Percentiles rank a stretch among this genome's conserved stretches.
Conservation (phyloP, 2,329 filamentous ascomycete genomes). For the Karstenula rhodostoma region DNA sequence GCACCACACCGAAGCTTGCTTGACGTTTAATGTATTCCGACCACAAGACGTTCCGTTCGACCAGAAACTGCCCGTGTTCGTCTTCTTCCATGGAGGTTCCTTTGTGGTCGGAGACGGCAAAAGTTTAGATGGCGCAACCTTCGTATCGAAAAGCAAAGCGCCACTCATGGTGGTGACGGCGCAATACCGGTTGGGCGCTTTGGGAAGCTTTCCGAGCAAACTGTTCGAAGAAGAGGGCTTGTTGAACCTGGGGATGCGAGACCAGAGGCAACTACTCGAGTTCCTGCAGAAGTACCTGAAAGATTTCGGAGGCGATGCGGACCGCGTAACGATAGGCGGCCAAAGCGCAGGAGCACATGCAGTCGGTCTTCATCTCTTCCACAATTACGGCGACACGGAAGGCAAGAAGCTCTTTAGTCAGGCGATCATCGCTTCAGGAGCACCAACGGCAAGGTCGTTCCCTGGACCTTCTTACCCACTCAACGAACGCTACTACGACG, state of each 20-base stretch:
- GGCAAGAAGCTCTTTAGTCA: slow-evolving; percentile 43
- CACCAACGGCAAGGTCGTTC: slow-evolving; percentile 47
- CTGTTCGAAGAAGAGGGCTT: slow-evolving; percentile 45
- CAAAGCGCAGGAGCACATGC: slow-evolving; percentile 51
- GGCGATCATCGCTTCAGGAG: slow-evolving; percentile 45
- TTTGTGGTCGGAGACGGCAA: slow-evolving; percentile 41
- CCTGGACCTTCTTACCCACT: slow-evolving; percentile 42
- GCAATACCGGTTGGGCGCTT: slow-evolving; percentile 46
- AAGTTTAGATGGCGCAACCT: slow-evolving; percentile 45
- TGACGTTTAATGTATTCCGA: slow-evolving; percentile 44
- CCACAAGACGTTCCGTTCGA: slow-evolving; percentile 35
- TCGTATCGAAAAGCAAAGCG: slow-evolving; percentile 40
- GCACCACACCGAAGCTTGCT: slow-evolving; percentile 44
- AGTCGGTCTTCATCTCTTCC: slow-evolving; percentile 47
- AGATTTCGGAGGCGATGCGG: slow-evolving; percentile 50
- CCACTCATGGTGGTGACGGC: slow-evolving; percentile 46
- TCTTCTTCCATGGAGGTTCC: slow-evolving; percentile 42
- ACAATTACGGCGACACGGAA: slow-evolving; percentile 44
- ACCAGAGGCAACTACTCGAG: slow-evolving; percentile 43
- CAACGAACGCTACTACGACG: slow-evolving; percentile 38
- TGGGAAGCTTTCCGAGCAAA: slow-evolving; percentile 44
- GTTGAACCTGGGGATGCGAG: slow-evolving; percentile 44
- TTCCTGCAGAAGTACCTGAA: slow-evolving; percentile 52
- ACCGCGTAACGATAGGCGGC: slow-evolving; percentile 51
- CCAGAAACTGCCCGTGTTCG: slow-evolving; percentile 42